phyloP scores from a whole-genome alignment of 2,329 filamentous ascomycete genomes.

The Pseudogymnoascus sp. region DNA sequence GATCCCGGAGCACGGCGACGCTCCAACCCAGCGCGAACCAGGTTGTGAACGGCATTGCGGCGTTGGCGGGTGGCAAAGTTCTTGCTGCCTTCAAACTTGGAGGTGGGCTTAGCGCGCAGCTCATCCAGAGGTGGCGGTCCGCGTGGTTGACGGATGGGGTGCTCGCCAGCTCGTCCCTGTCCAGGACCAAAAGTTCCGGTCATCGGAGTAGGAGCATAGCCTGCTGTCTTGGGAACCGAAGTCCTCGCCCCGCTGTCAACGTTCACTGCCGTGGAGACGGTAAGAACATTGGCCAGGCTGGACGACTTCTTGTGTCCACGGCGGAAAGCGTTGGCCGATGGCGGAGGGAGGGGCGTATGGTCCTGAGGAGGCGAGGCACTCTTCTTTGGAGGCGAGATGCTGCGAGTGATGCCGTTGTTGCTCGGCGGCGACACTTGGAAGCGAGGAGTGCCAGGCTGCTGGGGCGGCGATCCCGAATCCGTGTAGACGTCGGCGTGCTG shows the following conservation, averaged over 20 bases:
- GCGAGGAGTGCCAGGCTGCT: conserved; percentile 56
- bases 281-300: conserved; percentile 40
- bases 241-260: conserved; percentile 41
- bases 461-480: conserved; percentile 40
- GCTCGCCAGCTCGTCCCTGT: conserved; percentile 86
- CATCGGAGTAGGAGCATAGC: conserved; percentile 71
- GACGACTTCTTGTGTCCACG: conserved; percentile 85
- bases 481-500: conserved; percentile 32
- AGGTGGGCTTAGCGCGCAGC: conserved; percentile 79
- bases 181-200: conserved; percentile 88
- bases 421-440: conserved; percentile 74
- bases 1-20: conserved; percentile 65
- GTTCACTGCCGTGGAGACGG: conserved; percentile 22
- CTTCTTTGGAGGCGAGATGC: conserved; percentile 58
- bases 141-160: conserved; percentile 85
- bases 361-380: conserved; percentile 63
- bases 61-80: conserved; percentile 93
- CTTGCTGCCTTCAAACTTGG: conserved; percentile 91
- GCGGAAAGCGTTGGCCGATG: conserved; percentile 85
- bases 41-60: conserved; percentile 81
- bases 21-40: conserved; percentile 82
- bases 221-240: conserved; percentile 67
- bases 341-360: conserved; percentile 69
- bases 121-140: conserved; percentile 89
- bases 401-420: conserved; percentile 48